These are phyloP conservation scores for Cadophora sp. DNA, from an alignment of 2,329 filamentous ascomycete genomes.

Conservation along the genomic window DNA sequence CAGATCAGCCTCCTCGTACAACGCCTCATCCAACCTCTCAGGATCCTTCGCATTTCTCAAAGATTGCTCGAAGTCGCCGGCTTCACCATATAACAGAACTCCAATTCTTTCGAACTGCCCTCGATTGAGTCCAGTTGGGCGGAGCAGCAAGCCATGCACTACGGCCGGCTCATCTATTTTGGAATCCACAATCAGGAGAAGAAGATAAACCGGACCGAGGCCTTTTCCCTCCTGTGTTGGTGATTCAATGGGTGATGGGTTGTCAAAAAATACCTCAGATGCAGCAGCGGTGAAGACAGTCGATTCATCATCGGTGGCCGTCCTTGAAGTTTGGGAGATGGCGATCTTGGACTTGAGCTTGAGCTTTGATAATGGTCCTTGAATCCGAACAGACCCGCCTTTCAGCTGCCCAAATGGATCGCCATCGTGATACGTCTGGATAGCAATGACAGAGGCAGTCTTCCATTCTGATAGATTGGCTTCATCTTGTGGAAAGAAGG, in stretches of 20 bases:
- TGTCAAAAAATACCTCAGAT: background rate
- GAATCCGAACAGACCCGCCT: constrained; percentile 7
- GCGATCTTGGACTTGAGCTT: background rate
- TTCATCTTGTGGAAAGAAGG: background rate
- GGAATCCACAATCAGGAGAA: background rate
- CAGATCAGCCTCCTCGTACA: constrained; percentile 3
- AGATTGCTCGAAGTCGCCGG: background rate
- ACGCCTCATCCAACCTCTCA: background rate
- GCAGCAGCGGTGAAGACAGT: background rate
- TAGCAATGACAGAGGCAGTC: background rate
- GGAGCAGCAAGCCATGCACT: constrained; percentile 2
- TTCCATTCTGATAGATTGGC: background rate
- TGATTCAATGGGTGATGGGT: background rate
- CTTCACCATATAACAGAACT: background rate
- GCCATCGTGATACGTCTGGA: background rate
- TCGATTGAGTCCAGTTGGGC: background rate
- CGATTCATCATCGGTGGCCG: background rate
- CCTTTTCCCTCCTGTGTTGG: background rate
- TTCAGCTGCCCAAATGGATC: constrained; percentile 18
- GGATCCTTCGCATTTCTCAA: constrained; percentile 10
- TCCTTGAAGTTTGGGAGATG: background rate
- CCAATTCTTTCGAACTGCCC: constrained; percentile 17
- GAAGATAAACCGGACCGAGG: background rate
- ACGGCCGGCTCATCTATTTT: constrained; percentile 1
- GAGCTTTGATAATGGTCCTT: constrained; percentile 7